Conservation (phyloP, 2,329 filamentous ascomycete genomes). For the Coniochaeta hoffmannii region DNA sequence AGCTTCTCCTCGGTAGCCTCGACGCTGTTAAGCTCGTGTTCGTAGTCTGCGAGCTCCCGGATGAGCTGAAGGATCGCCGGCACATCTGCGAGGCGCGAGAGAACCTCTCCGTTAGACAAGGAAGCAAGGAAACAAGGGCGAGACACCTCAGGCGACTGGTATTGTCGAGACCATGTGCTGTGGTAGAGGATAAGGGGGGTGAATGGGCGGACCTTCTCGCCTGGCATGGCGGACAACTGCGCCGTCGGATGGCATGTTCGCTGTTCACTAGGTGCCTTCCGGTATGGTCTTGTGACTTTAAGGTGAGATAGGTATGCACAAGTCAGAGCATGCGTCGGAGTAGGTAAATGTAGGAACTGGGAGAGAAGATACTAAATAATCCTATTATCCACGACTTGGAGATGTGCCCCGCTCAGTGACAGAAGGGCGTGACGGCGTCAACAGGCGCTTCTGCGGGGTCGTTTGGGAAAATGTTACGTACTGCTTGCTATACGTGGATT, state of each 20-base stretch:
- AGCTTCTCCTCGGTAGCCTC: conserved; percentile 73
- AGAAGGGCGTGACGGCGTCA: no score
- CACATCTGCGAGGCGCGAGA: conserved; percentile 53
- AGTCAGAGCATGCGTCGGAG: no score
- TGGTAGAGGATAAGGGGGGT: background rate
- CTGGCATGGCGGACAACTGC: conserved; percentile 48
- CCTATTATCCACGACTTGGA: no score
- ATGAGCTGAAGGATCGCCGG: conserved; percentile 75
- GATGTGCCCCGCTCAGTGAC: no score
- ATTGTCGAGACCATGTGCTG: background rate
- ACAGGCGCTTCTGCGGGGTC: no score
- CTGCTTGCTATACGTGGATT: no score
- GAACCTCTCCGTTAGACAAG: background rate
- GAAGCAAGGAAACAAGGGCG: background rate
- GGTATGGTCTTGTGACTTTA: background rate
- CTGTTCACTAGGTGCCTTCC: background rate
- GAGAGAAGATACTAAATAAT: no score
- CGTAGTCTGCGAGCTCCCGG: conserved; percentile 79
- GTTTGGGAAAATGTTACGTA: no score
- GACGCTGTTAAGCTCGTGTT: conserved; percentile 67
- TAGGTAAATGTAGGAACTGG: no score
- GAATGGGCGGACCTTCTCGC: conserved; percentile 41
- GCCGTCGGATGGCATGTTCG: conserved; percentile 22
- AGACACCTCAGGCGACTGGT: no score
- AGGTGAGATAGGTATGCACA: background rate